phyloP scores from a whole-genome alignment of 768 basidiomycete species.

The Megacollybia marginata region DNA sequence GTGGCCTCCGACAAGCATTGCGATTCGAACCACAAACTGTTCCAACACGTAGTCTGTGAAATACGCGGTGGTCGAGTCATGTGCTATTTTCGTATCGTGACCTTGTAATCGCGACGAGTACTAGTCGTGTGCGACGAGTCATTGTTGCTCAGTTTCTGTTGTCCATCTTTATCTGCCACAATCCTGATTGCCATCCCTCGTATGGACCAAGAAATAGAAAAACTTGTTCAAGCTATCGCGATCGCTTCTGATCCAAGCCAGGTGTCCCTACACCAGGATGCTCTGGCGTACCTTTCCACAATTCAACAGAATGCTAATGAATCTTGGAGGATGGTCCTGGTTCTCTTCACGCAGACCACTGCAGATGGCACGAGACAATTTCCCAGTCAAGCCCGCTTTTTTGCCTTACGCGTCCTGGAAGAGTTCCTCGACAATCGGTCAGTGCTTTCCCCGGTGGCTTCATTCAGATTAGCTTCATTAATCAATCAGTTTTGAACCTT shows the following conservation, averaged over 20 bases:
- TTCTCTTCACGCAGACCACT: conserved; percentile 59
- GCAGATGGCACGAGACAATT: conserved; percentile 60
- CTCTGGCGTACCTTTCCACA: conserved; percentile 72
- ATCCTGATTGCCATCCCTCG: too few relatives aligned
- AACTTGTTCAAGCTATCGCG: conserved; percentile 76
- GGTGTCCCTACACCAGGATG: conserved; percentile 71
- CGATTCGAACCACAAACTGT: too few relatives aligned
- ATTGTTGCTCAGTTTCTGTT: too few relatives aligned
- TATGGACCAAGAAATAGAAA: conserved; percentile 75
- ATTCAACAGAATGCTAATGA: conserved; percentile 70
- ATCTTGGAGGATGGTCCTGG: conserved; percentile 77
- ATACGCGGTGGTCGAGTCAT: too few relatives aligned
- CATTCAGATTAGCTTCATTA: not conserved
- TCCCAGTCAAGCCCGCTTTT: conserved; percentile 68
- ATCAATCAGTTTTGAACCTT: conserved; percentile 47
- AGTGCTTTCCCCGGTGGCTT: conserved; percentile 23
- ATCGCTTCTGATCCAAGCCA: conserved; percentile 81
- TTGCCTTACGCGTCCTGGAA: conserved; percentile 71
- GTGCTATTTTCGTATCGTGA: too few relatives aligned
- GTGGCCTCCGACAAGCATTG: too few relatives aligned
- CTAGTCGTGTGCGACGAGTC: too few relatives aligned
- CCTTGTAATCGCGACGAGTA: too few relatives aligned
- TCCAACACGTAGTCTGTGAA: too few relatives aligned
- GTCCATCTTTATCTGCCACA: too few relatives aligned
- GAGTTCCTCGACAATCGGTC: conserved; percentile 80